Conservation (phyloP, 768 basidiomycete genomes). For the Kwoniella europaea region DNA sequence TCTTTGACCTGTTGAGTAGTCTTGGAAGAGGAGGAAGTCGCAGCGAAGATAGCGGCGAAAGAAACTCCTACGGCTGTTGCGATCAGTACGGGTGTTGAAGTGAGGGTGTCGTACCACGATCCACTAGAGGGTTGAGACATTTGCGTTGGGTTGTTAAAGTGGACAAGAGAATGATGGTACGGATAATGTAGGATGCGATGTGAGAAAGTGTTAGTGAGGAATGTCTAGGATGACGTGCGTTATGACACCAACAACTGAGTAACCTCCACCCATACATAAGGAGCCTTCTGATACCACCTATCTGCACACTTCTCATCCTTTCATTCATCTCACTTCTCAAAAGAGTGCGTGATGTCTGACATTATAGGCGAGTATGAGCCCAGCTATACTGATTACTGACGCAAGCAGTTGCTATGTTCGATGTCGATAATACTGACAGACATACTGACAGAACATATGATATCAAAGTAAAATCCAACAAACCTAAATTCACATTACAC, state of each 20-base stretch:
- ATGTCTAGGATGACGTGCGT: slow-evolving; percentile 5
- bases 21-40: background rate
- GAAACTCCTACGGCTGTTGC: slow-evolving; percentile 40
- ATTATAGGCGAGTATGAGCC: background rate
- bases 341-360: background rate
- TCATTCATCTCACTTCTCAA: background rate
- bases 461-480: no score
- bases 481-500: no score
- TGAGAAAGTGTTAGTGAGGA: background rate
- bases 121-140: slow-evolving; percentile 14
- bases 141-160: background rate
- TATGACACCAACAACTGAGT: no score
- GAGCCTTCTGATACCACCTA: background rate
- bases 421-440: background rate
- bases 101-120: slow-evolving; percentile 42
- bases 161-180: background rate
- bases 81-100: slow-evolving; percentile 43
- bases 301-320: background rate
- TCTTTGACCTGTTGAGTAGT: slow-evolving; percentile 23
- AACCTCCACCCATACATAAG: slow-evolving; percentile 3
- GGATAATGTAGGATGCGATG: background rate
- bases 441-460: no score
- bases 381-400: no score
- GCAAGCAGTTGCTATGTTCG: background rate
- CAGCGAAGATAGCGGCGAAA: slow-evolving; percentile 31